phyloP scores from a whole-genome alignment of 768 basidiomycete genomes.

The Boletus subcaerulescens region DNA sequence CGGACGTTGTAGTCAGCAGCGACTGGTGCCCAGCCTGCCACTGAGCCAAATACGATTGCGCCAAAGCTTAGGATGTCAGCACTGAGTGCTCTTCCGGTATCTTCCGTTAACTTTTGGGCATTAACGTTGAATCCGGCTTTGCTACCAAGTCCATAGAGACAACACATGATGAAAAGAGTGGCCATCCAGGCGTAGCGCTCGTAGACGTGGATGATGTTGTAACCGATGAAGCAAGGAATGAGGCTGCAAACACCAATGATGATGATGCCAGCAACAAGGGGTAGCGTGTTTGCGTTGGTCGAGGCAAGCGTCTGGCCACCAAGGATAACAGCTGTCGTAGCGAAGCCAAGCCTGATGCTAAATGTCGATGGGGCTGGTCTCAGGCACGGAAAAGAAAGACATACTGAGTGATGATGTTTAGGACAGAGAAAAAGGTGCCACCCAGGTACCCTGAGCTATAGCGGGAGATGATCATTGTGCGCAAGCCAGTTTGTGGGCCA shows the following conservation, averaged over 20 bases:
- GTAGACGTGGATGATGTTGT: conserved; percentile 45
- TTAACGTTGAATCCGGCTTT: conserved; percentile 44
- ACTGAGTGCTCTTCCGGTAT: conserved; percentile 40
- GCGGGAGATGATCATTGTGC: conserved; percentile 52
- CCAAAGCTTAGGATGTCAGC: conserved; percentile 53
- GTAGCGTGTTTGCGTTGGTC: conserved; percentile 42
- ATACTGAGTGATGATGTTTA: conserved; percentile 52
- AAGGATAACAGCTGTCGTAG: conserved; percentile 47
- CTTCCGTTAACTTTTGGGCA: conserved; percentile 42
- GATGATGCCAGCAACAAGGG: conserved; percentile 48
- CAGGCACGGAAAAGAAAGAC: neutral
- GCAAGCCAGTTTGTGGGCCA: conserved; percentile 50
- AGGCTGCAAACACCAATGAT: conserved; percentile 42
- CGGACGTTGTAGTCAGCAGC: conserved; percentile 56
- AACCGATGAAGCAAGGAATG: conserved; percentile 47
- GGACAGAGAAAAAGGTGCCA: conserved; percentile 45
- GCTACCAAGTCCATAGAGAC: conserved; percentile 49
- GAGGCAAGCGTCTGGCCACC: conserved; percentile 52
- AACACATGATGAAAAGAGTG: conserved; percentile 44
- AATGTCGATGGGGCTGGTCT: neutral
- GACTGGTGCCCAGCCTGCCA: conserved; percentile 49
- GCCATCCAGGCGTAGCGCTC: conserved; percentile 58
- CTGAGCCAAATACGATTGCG: conserved; percentile 48
- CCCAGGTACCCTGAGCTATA: conserved; percentile 50
- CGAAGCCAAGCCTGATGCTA: conserved; percentile 42